These are phyloP conservation scores for Trametes versicolor DNA, from an alignment of 1,284 basidiomycete genomes.

Conservation along the genomic window DNA sequence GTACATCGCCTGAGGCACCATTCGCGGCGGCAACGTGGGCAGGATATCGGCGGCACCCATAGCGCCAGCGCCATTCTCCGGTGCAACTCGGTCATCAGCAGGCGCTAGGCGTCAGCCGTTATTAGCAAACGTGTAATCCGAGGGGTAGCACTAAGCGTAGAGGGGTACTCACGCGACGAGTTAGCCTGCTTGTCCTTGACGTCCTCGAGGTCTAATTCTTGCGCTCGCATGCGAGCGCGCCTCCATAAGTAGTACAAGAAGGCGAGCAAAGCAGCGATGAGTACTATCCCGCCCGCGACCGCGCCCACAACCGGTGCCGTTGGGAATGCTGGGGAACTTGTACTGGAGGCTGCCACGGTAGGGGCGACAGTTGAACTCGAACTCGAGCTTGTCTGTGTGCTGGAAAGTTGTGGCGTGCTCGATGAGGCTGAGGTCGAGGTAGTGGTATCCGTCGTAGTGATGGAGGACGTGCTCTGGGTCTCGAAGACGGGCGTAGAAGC, in stretches of 20 bases:
- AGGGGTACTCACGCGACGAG: no score
- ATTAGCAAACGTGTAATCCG: no score
- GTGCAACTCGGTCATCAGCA: no score
- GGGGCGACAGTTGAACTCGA: not conserved
- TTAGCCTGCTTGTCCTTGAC: not conserved
- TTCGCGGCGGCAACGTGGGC: not conserved
- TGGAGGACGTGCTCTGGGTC: not conserved
- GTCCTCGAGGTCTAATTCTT: not conserved
- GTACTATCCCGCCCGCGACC: slow-evolving; percentile 3
- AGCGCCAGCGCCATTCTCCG: not conserved
- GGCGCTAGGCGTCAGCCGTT: no score
- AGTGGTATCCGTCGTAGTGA: not conserved
- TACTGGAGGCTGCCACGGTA: not conserved
- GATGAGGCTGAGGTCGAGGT: not conserved
- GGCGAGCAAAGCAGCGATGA: slow-evolving; percentile 1
- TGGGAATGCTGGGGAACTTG: not conserved
- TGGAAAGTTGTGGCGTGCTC: not conserved
- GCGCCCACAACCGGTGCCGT: not conserved
- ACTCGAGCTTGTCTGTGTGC: not conserved
- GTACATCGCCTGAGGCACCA: slow-evolving; percentile 61
- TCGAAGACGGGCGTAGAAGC: not conserved
- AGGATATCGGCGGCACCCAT: not conserved
- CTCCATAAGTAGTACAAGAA: slow-evolving; percentile 4
- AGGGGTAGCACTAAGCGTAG: no score
- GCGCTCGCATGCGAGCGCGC: not conserved